Evolutionary conservation across 75 land plant genomes (phyloP).

Genomic region (Pseudotsuga menziesii): DNA sequence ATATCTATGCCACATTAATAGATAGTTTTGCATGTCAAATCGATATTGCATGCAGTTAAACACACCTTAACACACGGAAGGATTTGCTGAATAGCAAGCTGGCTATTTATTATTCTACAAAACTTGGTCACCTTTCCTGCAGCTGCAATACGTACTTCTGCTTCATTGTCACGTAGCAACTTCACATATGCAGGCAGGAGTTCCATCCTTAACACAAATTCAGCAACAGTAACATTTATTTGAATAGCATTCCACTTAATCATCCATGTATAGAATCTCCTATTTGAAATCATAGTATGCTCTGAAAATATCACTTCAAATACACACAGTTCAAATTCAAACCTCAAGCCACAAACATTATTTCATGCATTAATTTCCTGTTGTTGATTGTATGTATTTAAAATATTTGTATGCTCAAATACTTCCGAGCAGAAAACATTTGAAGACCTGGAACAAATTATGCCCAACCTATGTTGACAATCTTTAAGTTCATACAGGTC

Average conservation of each 20-base stretch:
- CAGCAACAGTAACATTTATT: background rate
- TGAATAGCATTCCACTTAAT: background rate
- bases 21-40: background rate
- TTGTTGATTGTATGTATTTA: background rate
- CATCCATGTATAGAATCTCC: background rate
- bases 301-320: background rate
- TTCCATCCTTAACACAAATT: slow-evolving; percentile 29
- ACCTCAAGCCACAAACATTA: background rate
- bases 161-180: slow-evolving; percentile 61
- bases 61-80: slow-evolving; percentile 63
- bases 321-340: too few species aligned
- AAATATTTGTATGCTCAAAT: background rate
- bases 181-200: slow-evolving; percentile 59
- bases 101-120: slow-evolving; percentile 45
- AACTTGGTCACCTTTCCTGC: slow-evolving; percentile 68
- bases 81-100: slow-evolving; percentile 50
- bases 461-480: background rate
- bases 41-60: background rate
- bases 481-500: background rate
- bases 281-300: background rate
- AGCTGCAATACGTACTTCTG: slow-evolving; percentile 64
- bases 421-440: background rate
- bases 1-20: background rate
- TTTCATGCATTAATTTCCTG: background rate
- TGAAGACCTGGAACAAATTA: background rate